These are phyloP conservation scores for Helicostylum pulchrum DNA, from an alignment of 192 early-diverging fungal species.

Conservation along the genomic window DNA sequence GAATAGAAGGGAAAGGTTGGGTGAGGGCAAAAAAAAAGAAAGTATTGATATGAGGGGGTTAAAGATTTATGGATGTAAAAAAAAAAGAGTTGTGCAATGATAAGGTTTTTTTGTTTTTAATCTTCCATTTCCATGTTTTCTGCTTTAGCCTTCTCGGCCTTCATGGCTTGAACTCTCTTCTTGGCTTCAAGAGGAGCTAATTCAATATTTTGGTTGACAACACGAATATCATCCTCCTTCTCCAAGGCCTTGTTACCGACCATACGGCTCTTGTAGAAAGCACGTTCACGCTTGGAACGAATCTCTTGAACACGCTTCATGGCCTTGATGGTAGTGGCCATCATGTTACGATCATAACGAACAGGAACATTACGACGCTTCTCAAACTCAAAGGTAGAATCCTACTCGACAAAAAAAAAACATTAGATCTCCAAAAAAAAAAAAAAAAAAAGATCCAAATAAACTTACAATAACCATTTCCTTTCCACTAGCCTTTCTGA, in stretches of 20 bases:
- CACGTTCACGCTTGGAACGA: constrained; percentile 86
- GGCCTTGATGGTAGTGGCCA: constrained; percentile 96
- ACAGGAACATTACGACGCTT: constrained; percentile 98
- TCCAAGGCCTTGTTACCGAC: constrained; percentile 82
- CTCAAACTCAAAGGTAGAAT: constrained; percentile 97
- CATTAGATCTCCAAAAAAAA: background rate
- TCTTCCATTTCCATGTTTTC: constrained; percentile 65
- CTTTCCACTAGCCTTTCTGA: constrained; percentile 97
- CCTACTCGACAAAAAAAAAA: constrained; percentile 51
- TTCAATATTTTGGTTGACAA: constrained; percentile 87
- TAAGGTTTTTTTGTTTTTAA: too few relatives aligned
- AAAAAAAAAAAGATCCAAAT: background rate
- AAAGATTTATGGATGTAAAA: too few relatives aligned
- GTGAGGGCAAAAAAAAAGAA: too few relatives aligned
- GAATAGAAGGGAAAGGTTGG: background rate
- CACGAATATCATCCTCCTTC: constrained; percentile 66
- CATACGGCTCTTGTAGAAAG: constrained; percentile 91
- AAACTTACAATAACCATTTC: constrained; percentile 95
- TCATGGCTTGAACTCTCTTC: constrained; percentile 56
- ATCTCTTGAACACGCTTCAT: constrained; percentile 98
- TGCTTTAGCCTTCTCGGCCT: constrained; percentile 47
- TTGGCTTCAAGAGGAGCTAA: constrained; percentile 64
- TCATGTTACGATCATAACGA: constrained; percentile 94
- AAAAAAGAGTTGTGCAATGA: too few relatives aligned
- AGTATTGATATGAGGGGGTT: background rate